phyloP scores from a whole-genome alignment of 306 rosid genomes.

The Oxytropis ochrocephala region DNA sequence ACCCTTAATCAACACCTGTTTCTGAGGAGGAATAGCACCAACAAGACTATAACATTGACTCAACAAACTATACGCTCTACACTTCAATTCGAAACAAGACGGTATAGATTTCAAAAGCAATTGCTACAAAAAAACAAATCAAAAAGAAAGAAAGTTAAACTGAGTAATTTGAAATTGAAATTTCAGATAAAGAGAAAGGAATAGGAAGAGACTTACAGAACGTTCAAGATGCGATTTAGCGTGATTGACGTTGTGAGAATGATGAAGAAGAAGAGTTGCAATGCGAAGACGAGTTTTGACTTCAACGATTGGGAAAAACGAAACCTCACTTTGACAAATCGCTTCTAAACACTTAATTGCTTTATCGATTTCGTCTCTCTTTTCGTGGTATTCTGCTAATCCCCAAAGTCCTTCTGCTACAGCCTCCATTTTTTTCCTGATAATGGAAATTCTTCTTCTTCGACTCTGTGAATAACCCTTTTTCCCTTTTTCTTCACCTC shows the following conservation, averaged over 20 bases:
- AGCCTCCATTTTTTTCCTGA: conserved; percentile 54
- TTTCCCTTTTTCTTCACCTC: background rate
- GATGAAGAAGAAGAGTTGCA: conserved; percentile 77
- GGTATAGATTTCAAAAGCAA: conserved; percentile 75
- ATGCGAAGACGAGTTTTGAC: conserved; percentile 91
- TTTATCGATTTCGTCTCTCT: conserved; percentile 63
- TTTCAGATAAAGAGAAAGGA: too few relatives aligned
- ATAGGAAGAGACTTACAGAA: conserved; percentile 30
- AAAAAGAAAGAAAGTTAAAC: background rate
- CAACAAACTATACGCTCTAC: conserved; percentile 76
- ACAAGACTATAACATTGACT: conserved; percentile 91
- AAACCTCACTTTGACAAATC: conserved; percentile 71
- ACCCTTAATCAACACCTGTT: conserved; percentile 66
- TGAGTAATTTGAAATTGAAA: background rate
- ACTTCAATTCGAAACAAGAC: conserved; percentile 82
- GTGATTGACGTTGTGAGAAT: conserved; percentile 72
- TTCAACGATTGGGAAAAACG: conserved; percentile 85
- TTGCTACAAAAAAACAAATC: conserved; percentile 31
- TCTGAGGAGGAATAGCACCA: conserved; percentile 85
- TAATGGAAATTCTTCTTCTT: background rate
- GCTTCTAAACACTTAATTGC: conserved; percentile 89
- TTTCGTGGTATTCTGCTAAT: conserved; percentile 69
- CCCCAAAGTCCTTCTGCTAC: conserved; percentile 94
- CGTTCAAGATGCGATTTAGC: conserved; percentile 95
- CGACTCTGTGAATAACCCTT: background rate